Base-by-base conservation (phyloP, 139 green algal genomes). In the Cymbomonas tetramitiformis region DNA sequence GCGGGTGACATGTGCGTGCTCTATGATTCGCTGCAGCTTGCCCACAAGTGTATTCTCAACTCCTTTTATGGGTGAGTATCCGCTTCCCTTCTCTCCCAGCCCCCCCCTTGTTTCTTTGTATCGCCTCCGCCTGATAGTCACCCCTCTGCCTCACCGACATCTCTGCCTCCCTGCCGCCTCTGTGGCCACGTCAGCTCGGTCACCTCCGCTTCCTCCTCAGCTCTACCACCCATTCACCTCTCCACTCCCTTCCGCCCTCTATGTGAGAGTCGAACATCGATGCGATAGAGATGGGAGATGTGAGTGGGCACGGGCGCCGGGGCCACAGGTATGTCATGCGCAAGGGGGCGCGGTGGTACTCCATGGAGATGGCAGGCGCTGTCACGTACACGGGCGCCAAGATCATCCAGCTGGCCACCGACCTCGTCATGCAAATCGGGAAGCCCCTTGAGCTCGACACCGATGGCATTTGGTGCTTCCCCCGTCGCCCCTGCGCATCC, bases 11-110 rank as follows among this genome's bases (percentile, higher is more conserved):
- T 70, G 61, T 48, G 67, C 7, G 50, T 60, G n/a, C 41, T 75
- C 18, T 68, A 51, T 21, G 55, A 65, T 38, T 79, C 71, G 10
- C 47, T 79, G 63, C 90, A 98, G 79, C 85, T 98, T 63, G 90
- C 90, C 21, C 90, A 97, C 83, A 98, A 98, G 81, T 98, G 90
- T 82, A 98, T 98, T 74, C 80, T 98, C 60, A 98, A 98, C 78
- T 93, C 78, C 24, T 95, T 94, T 70, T 94, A 95, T 70, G 86
- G n/a, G n/a, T n/a, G n/a, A n/a, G n/a, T n/a, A n/a, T n/a, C n/a
- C n/a, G 84, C 54, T 94, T 93, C 62, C 84, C 93, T 44, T 93
- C 93, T 84, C n/a, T n/a, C n/a, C n/a, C n/a, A n/a, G n/a, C n/a
- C 78, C n/a, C n/a, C n/a, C n/a, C n/a, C n/a, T n/a, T n/a, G n/a